These are phyloP conservation scores for Fonsecaea erecta DNA, from an alignment of 2,329 filamentous ascomycete genomes.

Conservation along the genomic window DNA sequence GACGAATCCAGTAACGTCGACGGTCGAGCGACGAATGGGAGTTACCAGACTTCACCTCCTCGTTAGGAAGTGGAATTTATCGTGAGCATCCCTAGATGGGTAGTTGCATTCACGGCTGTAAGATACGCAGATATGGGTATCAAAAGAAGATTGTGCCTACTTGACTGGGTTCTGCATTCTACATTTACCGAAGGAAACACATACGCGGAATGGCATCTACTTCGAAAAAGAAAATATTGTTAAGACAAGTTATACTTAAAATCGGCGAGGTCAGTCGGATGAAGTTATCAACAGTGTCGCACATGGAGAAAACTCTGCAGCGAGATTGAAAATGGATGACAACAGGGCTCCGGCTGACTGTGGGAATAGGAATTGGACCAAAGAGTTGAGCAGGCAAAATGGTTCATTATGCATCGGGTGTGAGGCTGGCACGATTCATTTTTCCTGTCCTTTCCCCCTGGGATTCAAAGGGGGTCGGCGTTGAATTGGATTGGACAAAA, in stretches of 20 bases:
- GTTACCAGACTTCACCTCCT: slow-evolving; percentile 37
- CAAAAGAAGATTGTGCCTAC: background rate
- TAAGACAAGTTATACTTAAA: background rate
- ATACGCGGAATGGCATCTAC: background rate
- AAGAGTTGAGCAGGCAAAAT: background rate
- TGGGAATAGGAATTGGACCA: background rate
- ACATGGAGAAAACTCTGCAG: background rate
- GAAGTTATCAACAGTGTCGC: background rate
- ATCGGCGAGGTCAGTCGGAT: background rate
- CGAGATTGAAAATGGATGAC: background rate
- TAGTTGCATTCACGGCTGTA: background rate
- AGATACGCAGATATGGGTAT: slow-evolving; percentile 1
- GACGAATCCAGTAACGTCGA: slow-evolving; percentile 35
- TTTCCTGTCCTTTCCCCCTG: background rate
- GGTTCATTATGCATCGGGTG: background rate
- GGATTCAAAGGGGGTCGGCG: background rate
- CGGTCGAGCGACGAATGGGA: slow-evolving; percentile 33
- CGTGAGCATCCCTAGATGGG: background rate
- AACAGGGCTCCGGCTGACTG: background rate
- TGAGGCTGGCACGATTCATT: background rate
- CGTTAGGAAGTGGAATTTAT: slow-evolving; percentile 16
- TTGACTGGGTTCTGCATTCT: background rate
- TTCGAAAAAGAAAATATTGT: background rate
- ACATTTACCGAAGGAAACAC: background rate
- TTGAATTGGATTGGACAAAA: slow-evolving; percentile 2